These are phyloP conservation scores for Dictyostelium firmibasis DNA, from an alignment of 78 protist genomes.

Conservation along the genomic window DNA sequence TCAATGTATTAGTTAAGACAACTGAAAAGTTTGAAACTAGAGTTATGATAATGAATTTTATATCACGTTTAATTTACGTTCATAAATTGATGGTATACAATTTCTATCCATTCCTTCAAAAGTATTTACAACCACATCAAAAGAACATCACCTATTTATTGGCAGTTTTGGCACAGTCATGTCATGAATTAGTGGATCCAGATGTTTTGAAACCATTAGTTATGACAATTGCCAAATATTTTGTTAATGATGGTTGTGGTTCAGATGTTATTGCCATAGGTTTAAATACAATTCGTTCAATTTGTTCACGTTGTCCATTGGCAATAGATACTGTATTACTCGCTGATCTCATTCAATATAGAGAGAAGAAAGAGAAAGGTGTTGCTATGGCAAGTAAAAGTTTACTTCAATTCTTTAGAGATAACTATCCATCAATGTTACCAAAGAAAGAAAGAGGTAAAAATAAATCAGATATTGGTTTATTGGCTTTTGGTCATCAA, in stretches of 20 bases:
- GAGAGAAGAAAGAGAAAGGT: conserved; percentile 80
- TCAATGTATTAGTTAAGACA: conserved; percentile 68
- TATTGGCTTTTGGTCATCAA: conserved; percentile 48
- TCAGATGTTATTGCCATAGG: conserved; percentile 93
- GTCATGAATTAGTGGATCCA: conserved; percentile 94
- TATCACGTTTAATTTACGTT: conserved; percentile 85
- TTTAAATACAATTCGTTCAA: conserved; percentile 91
- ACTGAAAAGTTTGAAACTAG: conserved; percentile 86
- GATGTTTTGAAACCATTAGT: conserved; percentile 92
- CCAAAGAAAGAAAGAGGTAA: conserved; percentile 82
- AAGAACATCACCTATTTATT: conserved; percentile 86
- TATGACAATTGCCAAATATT: conserved; percentile 83
- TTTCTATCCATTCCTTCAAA: conserved; percentile 91
- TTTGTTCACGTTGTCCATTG: conserved; percentile 90
- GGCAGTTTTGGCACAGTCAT: conserved; percentile 89
- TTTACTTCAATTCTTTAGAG: conserved; percentile 87
- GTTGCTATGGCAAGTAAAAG: conserved; percentile 90
- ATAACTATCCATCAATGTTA: conserved; percentile 85
- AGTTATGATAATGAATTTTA: conserved; percentile 83
- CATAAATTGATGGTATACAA: conserved; percentile 89
- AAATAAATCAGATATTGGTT: background rate
- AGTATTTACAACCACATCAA: conserved; percentile 92
- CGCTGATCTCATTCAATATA: conserved; percentile 86
- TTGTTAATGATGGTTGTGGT: conserved; percentile 89
- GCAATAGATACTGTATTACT: conserved; percentile 85